phyloP scores from a whole-genome alignment of 2,329 filamentous ascomycete species.

The Ascochyta viciae-villosae region DNA sequence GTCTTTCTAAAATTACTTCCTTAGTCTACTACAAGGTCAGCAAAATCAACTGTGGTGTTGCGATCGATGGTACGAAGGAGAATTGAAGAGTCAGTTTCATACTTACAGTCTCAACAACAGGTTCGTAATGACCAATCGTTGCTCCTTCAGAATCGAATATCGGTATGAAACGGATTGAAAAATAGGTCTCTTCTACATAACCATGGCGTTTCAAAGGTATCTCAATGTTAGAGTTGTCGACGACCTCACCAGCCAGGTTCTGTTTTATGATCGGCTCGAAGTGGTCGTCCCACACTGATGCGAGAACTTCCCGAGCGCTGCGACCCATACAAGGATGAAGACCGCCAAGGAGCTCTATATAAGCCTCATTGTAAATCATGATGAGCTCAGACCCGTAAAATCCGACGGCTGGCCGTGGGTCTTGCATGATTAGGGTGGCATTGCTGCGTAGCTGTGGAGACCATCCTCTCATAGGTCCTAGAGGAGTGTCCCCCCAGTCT shows the following conservation, averaged over 20 bases:
- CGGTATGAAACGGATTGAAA: constrained; percentile 79
- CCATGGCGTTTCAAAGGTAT: constrained; percentile 73
- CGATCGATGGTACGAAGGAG: background rate
- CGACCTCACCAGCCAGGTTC: constrained; percentile 31
- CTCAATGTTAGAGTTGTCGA: constrained; percentile 67
- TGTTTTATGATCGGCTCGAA: constrained; percentile 33
- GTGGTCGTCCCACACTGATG: constrained; percentile 65
- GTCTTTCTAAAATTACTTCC: constrained; percentile 20
- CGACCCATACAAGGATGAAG: constrained; percentile 66
- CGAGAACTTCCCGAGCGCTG: constrained; percentile 67
- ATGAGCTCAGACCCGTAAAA: constrained; percentile 54
- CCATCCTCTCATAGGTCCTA: constrained; percentile 78
- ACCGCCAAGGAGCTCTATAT: constrained; percentile 38
- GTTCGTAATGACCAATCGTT: constrained; percentile 77
- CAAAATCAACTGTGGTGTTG: no score
- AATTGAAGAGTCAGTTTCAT: background rate
- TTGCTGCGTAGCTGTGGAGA: constrained; percentile 72
- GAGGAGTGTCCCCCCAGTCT: constrained; percentile 74
- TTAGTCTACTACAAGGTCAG: constrained; percentile 21
- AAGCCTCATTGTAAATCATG: constrained; percentile 50
- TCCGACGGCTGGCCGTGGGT: constrained; percentile 64
- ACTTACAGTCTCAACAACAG: constrained; percentile 76
- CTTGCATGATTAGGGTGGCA: constrained; percentile 76
- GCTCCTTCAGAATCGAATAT: constrained; percentile 73
- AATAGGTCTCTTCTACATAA: constrained; percentile 78